Evolutionary conservation across 1,284 basidiomycete genomes (phyloP).

Genomic region (Xerocomus nothofagi): DNA sequence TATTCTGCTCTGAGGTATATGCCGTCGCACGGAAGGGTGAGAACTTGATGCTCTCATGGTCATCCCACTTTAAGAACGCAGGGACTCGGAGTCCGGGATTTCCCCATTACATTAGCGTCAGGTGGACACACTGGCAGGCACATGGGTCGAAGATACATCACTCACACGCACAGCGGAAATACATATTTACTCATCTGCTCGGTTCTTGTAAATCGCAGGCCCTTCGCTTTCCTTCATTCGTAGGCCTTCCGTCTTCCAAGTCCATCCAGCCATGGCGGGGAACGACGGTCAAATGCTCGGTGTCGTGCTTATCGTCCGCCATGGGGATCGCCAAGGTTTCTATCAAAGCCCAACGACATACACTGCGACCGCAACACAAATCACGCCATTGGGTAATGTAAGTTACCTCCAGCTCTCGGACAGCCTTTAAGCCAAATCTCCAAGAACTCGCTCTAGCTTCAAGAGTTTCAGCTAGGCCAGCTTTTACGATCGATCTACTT

Average conservation of each 20-base stretch:
- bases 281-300: constrained; percentile 42
- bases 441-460: constrained; percentile 23
- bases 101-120: not conserved
- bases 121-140: not conserved
- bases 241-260: not conserved
- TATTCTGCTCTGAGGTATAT: not conserved
- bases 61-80: not conserved
- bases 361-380: constrained; percentile 58
- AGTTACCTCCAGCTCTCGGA: constrained; percentile 10
- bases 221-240: not conserved
- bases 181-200: not conserved
- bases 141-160: not conserved
- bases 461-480: constrained; percentile 70
- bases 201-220: constrained; percentile 1
- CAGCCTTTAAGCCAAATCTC: not conserved
- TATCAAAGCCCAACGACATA: constrained; percentile 70
- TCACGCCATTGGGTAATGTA: constrained; percentile 79
- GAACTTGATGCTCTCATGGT: not conserved
- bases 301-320: constrained; percentile 60
- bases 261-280: constrained; percentile 18
- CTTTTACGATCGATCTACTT: constrained; percentile 65
- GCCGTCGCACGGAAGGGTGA: not conserved
- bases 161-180: not conserved
- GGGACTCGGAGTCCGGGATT: not conserved
- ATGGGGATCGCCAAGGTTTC: constrained; percentile 63